phyloP scores from a whole-genome alignment of 208 protist genomes.

The Trypanosoma lewisi region DNA sequence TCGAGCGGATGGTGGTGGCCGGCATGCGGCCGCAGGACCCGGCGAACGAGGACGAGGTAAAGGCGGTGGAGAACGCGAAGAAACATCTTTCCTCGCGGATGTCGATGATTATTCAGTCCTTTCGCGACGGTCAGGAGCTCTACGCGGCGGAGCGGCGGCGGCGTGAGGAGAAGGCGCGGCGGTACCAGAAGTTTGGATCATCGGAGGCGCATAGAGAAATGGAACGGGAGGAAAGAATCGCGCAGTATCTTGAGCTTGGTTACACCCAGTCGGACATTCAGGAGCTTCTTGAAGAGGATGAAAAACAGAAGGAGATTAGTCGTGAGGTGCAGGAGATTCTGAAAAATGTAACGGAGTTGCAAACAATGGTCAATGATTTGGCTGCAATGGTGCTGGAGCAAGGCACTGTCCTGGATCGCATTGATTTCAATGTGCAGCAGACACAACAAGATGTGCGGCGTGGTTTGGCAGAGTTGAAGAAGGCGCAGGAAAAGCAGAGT shows the following conservation, averaged over 20 bases:
- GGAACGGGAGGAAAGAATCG: slow-evolving; percentile 56
- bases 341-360: slow-evolving; percentile 80
- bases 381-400: slow-evolving; percentile 79
- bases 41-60: slow-evolving; percentile 48
- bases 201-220: slow-evolving; percentile 46
- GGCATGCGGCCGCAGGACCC: slow-evolving; percentile 38
- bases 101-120: slow-evolving; percentile 32
- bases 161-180: slow-evolving; percentile 43
- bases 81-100: slow-evolving; percentile 46
- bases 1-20: slow-evolving; percentile 65
- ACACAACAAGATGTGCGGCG: slow-evolving; percentile 43
- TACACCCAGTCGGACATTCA: slow-evolving; percentile 80
- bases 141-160: slow-evolving; percentile 51
- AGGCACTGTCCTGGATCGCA: slow-evolving; percentile 88
- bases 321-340: slow-evolving; percentile 82
- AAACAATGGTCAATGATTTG: slow-evolving; percentile 84
- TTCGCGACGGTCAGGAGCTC: slow-evolving; percentile 58
- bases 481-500: slow-evolving; percentile 75
- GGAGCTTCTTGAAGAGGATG: slow-evolving; percentile 66
- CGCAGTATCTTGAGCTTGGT: slow-evolving; percentile 72
- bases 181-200: slow-evolving; percentile 62
- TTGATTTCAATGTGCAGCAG: slow-evolving; percentile 90
- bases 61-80: slow-evolving; percentile 43
- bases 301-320: slow-evolving; percentile 49
- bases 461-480: slow-evolving; percentile 72